phyloP scores from a whole-genome alignment of 345 rosid species.

The Rhodamnia rubescens region DNA sequence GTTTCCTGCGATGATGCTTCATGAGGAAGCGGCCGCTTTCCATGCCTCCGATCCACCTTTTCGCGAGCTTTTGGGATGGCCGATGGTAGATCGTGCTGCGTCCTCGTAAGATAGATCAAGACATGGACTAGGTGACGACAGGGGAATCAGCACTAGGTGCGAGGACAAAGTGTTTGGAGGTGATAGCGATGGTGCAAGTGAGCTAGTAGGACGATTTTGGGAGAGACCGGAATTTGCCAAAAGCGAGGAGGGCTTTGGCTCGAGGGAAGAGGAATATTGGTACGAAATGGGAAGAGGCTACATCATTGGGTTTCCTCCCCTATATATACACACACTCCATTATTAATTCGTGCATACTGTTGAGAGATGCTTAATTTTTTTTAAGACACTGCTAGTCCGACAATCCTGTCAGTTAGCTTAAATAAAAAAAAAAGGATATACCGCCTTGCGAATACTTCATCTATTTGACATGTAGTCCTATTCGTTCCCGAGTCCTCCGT shows the following conservation, averaged over 20 bases:
- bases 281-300: neutral
- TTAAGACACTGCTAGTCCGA: neutral
- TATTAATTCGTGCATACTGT: neutral
- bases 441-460: neutral
- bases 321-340: neutral
- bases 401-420: no score
- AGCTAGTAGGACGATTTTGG: neutral
- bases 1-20: constrained; percentile 26
- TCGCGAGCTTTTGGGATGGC: neutral
- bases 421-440: no score
- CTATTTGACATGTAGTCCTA: neutral
- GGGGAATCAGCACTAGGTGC: neutral
- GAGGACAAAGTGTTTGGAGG: neutral
- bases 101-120: neutral
- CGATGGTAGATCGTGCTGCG: neutral
- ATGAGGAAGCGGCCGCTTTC: constrained; percentile 11
- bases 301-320: neutral
- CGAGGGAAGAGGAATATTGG: neutral
- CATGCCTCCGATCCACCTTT: constrained; percentile 31
- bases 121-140: neutral
- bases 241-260: neutral
- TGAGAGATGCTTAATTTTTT: neutral
- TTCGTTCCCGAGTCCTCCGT: neutral
- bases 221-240: neutral
- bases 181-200: neutral